Percentiles rank a stretch among this genome's conserved stretches.
phyloP scores from a whole-genome alignment of 129 eudicot species.

The Tagetes erecta region DNA sequence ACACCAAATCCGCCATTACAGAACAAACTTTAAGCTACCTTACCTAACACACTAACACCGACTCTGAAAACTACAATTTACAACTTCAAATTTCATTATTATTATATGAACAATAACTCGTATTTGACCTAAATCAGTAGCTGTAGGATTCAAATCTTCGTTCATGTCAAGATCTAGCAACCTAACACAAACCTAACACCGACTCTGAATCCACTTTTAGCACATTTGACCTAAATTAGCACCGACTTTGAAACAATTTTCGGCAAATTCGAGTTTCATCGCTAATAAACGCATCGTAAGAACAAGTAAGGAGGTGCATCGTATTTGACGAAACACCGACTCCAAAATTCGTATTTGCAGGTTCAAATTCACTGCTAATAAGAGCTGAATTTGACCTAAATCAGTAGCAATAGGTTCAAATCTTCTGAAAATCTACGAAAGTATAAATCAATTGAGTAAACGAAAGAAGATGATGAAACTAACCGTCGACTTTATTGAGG shows the following conservation, averaged over 20 bases:
- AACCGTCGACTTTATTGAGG: constrained; percentile 80
- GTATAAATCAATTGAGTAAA: neutral
- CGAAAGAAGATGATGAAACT: neutral
- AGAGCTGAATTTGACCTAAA: neutral
- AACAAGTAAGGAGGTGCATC: neutral
- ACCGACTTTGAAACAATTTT: neutral
- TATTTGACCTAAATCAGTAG: too few species aligned
- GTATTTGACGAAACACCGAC: too few species aligned
- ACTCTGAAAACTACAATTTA: too few species aligned
- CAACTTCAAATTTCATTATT: too few species aligned
- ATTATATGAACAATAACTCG: too few species aligned
- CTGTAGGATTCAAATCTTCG: too few species aligned
- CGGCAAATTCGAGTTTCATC: neutral
- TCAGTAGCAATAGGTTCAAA: neutral
- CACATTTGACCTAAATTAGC: neutral
- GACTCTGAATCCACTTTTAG: neutral
- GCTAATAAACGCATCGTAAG: neutral
- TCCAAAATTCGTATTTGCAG: neutral
- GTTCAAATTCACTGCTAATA: neutral
- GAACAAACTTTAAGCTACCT: too few species aligned
- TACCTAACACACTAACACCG: too few species aligned
- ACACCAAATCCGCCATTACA: neutral
- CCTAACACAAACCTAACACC: neutral
- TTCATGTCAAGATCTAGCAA: too few species aligned
- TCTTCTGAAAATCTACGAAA: too few species aligned